Conservation (phyloP, 2,329 filamentous ascomycete species). For the Pestalotiopsis fici region DNA sequence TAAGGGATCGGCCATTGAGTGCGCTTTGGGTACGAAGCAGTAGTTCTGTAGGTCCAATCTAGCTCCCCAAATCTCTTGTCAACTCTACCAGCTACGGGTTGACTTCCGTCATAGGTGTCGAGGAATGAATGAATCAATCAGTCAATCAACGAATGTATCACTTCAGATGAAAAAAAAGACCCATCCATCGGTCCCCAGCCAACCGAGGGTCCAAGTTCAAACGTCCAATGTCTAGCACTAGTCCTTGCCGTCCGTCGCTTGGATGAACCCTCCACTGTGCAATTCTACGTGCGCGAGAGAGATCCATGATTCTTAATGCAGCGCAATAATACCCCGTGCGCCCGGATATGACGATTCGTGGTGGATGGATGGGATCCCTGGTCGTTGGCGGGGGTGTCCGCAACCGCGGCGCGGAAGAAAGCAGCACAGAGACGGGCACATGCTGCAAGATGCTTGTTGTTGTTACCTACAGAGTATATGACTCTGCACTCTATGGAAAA, state of each 20-base stretch:
- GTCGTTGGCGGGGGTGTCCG: background rate
- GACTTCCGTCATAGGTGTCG: background rate
- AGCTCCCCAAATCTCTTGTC: too few relatives aligned
- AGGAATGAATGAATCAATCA: background rate
- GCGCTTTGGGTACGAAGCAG: background rate
- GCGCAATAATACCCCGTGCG: constrained; percentile 4
- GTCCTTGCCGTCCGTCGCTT: background rate
- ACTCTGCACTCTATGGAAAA: too few relatives aligned
- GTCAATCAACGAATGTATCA: background rate
- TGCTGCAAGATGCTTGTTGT: too few relatives aligned
- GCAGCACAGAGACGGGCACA: background rate
- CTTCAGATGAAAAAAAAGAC: background rate
- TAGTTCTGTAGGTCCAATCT: too few relatives aligned
- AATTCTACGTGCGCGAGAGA: background rate
- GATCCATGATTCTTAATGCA: constrained; percentile 6
- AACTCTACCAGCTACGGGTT: background rate
- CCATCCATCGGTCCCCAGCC: background rate
- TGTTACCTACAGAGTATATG: too few relatives aligned
- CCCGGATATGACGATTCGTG: constrained; percentile 8
- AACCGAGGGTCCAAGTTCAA: background rate
- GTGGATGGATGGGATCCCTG: background rate
- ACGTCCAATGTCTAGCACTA: background rate
- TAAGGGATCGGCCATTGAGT: background rate
- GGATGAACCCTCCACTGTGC: background rate
- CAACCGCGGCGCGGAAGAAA: background rate